These are phyloP conservation scores for Miscanthus sacchariflorus DNA, from an alignment of 202 grass and related monocot genomes.

Conservation along the genomic window DNA sequence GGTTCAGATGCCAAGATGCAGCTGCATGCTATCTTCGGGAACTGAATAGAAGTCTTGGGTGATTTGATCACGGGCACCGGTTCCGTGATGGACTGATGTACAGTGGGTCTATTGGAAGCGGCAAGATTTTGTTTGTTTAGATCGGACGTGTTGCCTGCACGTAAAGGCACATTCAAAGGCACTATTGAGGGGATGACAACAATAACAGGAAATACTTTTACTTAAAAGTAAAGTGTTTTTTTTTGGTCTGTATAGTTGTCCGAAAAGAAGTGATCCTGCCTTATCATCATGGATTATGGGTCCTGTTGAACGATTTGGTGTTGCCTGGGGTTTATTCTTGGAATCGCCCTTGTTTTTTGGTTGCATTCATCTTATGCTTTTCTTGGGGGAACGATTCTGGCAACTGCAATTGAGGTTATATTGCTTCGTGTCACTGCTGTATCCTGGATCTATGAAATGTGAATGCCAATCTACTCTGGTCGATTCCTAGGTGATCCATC, in stretches of 20 bases:
- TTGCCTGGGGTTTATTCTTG: constrained; percentile 37
- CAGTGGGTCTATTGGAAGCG: constrained; percentile 36
- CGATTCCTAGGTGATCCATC: background rate
- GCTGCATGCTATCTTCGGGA: constrained; percentile 4
- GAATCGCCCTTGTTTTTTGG: constrained; percentile 52
- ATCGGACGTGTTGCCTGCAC: constrained; percentile 31
- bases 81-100: constrained; percentile 40
- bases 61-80: background rate
- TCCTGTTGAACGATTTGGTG: constrained; percentile 35
- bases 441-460: background rate
- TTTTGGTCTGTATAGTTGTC: constrained; percentile 62
- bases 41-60: constrained; percentile 26
- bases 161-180: constrained; percentile 38
- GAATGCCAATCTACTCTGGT: background rate
- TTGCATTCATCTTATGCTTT: constrained; percentile 38
- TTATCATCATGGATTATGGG: constrained; percentile 12
- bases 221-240: constrained; percentile 23
- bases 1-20: background rate
- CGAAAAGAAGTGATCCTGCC: constrained; percentile 20
- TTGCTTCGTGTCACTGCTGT: background rate
- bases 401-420: constrained; percentile 8
- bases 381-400: constrained; percentile 18
- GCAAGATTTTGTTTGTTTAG: constrained; percentile 56
- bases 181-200: constrained; percentile 40
- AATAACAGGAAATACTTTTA: constrained; percentile 50